Base-by-base conservation (phyloP, 2,329 filamentous ascomycete genomes). In the Paramyrothecium sp. region DNA sequence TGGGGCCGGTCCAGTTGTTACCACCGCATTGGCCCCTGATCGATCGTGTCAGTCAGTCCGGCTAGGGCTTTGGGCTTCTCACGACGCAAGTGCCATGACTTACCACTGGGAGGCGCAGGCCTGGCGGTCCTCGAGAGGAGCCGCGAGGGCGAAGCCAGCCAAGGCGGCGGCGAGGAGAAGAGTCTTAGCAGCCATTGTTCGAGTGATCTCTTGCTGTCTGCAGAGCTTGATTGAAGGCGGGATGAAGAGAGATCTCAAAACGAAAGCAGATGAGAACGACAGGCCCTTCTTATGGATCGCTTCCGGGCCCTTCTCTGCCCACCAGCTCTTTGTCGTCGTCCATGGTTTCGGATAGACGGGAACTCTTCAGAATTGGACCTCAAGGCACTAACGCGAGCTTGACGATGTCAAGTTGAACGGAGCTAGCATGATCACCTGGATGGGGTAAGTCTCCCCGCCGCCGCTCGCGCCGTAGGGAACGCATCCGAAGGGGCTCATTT, bases 21-120 rank as follows among this genome's bases (percentile, higher is more conserved):
- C 79, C 78, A 56, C 78, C 79, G 47, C 79, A 81, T 58, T 80
- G 79, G 21, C 61, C 56, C 66, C 66, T 68, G 63, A 68, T 3
- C 72, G 22, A 1, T 3, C 50, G n/a, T 53, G 49, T 17, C 13
- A 51, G 49, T 13, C 16, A 21, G 47, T 7, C 8, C 19, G 47
- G 5, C 19, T 13, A 3, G 47, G 17, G 4, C 4, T 17, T 46
- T n/a, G 4, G 41, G 34, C 34, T 11, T 41, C 11, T 41, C 34
- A 11, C 34, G 11, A 41, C n/a, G 34, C 34, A 20, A 7, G 13
- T 17, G 41, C 11, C 3, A 13, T 47, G 20, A 57, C 69, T 57
- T 67, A 75, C 73, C 73, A 76, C 22, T 60, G 11, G 22, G 61
- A 47, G 23, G 63, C 71, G 61, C 70, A 75, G 65, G 67, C 69